Evolutionary conservation across 2,329 filamentous ascomycete species (phyloP).

Genomic region (Phialophora expanda): DNA sequence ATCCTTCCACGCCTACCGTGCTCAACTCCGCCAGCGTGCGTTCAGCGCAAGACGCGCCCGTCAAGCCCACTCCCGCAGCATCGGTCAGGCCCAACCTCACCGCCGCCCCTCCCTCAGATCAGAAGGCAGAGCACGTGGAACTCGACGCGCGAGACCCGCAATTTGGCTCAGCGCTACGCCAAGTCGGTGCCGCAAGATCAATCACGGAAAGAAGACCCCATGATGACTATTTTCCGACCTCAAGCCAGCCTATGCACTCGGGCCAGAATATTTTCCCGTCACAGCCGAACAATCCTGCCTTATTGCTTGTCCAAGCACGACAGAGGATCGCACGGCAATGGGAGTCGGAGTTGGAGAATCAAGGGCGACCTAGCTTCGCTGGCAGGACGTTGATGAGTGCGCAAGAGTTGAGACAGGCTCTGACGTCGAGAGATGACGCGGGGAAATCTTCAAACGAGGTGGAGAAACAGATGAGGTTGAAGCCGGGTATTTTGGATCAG

Average conservation of each 20-base stretch:
- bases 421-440: constrained; percentile 56
- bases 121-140: constrained; percentile 50
- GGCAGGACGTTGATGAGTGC: constrained; percentile 58
- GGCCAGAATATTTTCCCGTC: constrained; percentile 47
- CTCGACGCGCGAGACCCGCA: constrained; percentile 66
- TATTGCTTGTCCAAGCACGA: constrained; percentile 60
- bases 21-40: constrained; percentile 24
- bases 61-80: constrained; percentile 26
- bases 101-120: constrained; percentile 26
- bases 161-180: constrained; percentile 80
- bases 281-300: constrained; percentile 57
- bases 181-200: constrained; percentile 61
- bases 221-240: constrained; percentile 40
- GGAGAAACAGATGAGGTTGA: constrained; percentile 53
- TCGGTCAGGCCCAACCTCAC: constrained; percentile 35
- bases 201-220: constrained; percentile 46
- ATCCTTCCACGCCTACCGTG: constrained; percentile 38
- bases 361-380: constrained; percentile 48
- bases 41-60: constrained; percentile 23
- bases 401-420: constrained; percentile 55
- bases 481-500: constrained; percentile 49
- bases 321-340: constrained; percentile 58
- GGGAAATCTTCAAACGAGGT: constrained; percentile 47
- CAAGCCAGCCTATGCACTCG: constrained; percentile 41
- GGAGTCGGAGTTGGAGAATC: constrained; percentile 59